Conservation (phyloP, 306 rosid species). For the cucumber (Cucumis sativus) region Cucumber_9930_V3 NC_026656.2:20601001-20601500, state of each 20-base stretch:
- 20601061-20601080: slow-evolving; percentile 92
- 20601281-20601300: slow-evolving; percentile 84
- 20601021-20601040: slow-evolving; percentile 62
- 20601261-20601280: slow-evolving; percentile 87
- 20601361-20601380: slow-evolving; percentile 80
- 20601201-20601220: slow-evolving; percentile 89
- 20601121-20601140: not conserved
- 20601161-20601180: not conserved
- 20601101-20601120: slow-evolving; percentile 24
- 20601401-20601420: slow-evolving; percentile 90
- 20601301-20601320: slow-evolving; percentile 39
- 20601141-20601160: not conserved
- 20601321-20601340: slow-evolving; percentile 41
- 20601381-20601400: slow-evolving; percentile 84
- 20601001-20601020: slow-evolving; percentile 77
- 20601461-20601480: slow-evolving; percentile 79
- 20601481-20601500: slow-evolving; percentile 82
- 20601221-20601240: slow-evolving; percentile 97
- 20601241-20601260: slow-evolving; percentile 91
- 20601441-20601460: slow-evolving; percentile 63
- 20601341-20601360: slow-evolving; percentile 76
- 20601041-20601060: slow-evolving; percentile 92
- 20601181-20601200: slow-evolving; percentile 52
- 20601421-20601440: slow-evolving; percentile 91
- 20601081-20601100: slow-evolving; percentile 84